Percentiles rank a stretch among this genome's conserved stretches.
phyloP scores from a whole-genome alignment of 176 grass and related monocot genomes.

The Oryza rufipogon region DNA sequence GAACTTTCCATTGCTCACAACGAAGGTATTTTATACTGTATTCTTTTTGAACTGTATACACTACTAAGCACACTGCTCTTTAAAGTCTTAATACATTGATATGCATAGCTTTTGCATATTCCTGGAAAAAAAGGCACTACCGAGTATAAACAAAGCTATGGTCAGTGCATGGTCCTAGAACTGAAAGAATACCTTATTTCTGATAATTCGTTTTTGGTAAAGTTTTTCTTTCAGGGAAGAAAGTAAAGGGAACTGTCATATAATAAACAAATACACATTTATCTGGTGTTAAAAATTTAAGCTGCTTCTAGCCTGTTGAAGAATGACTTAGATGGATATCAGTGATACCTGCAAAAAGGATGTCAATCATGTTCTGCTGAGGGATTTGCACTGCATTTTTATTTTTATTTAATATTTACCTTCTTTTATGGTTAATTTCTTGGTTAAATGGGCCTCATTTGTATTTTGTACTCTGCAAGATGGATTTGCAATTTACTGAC shows the following conservation, averaged over 20 bases:
- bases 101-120: neutral
- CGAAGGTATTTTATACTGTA: conserved; percentile 57
- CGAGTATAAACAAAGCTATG: neutral
- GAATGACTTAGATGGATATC: neutral
- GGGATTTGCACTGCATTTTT: neutral
- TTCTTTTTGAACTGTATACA: too few relatives aligned
- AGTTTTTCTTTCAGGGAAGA: neutral
- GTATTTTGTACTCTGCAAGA: neutral
- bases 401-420: neutral
- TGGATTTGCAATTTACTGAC: neutral
- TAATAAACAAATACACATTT: neutral
- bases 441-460: neutral
- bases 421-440: neutral
- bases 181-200: neutral
- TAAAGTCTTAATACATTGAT: conserved; percentile 17
- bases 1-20: conserved; percentile 76
- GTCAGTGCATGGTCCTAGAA: neutral
- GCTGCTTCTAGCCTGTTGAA: neutral
- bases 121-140: neutral
- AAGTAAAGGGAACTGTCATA: neutral
- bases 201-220: neutral
- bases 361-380: neutral
- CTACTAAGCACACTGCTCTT: neutral
- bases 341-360: neutral
- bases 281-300: neutral